These are phyloP conservation scores for Cercospora zeina DNA, from an alignment of 2,329 filamentous ascomycete genomes.

Conservation along the genomic window DNA sequence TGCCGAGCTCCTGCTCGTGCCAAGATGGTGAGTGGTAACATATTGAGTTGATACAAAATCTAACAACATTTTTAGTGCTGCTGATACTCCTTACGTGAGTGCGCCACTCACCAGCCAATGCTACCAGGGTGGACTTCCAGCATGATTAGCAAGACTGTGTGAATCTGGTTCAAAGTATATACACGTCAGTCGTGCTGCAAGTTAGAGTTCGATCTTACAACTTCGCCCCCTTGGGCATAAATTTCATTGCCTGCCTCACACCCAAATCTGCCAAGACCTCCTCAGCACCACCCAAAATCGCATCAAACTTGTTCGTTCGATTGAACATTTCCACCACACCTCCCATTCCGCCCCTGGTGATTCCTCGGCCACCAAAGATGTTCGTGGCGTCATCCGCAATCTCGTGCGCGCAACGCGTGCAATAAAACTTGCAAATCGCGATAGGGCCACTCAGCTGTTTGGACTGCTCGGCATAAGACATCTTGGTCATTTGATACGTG, in stretches of 20 bases:
- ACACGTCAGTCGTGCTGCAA: background rate
- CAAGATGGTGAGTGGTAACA: constrained; percentile 12
- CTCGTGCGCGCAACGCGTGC: constrained; percentile 75
- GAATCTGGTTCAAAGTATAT: background rate
- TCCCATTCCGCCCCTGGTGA: constrained; percentile 83
- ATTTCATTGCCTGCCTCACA: constrained; percentile 78
- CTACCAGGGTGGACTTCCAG: constrained; percentile 2
- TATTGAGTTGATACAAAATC: background rate
- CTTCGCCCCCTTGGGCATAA: constrained; percentile 60
- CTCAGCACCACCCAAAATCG: constrained; percentile 72
- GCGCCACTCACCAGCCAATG: constrained; percentile 4
- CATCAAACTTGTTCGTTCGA: constrained; percentile 73
- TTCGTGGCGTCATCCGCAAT: constrained; percentile 81
- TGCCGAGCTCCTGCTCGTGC: constrained; percentile 20
- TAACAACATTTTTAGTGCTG: background rate
- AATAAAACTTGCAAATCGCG: constrained; percentile 76
- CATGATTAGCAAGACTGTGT: background rate
- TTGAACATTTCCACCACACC: constrained; percentile 81
- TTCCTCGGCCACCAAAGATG: constrained; percentile 78
- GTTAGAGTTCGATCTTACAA: constrained; percentile 16
- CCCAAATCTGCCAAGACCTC: constrained; percentile 80
- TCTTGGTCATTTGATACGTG: constrained; percentile 84
- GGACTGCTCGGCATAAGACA: constrained; percentile 75
- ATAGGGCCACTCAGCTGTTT: constrained; percentile 77
- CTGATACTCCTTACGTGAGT: background rate